A percentile compares a stretch with the other conserved stretches of the same genome.
Evolutionary conservation across 1,139 yeast genomes (phyloP).

Genomic region (Diutina sp.): DNA sequence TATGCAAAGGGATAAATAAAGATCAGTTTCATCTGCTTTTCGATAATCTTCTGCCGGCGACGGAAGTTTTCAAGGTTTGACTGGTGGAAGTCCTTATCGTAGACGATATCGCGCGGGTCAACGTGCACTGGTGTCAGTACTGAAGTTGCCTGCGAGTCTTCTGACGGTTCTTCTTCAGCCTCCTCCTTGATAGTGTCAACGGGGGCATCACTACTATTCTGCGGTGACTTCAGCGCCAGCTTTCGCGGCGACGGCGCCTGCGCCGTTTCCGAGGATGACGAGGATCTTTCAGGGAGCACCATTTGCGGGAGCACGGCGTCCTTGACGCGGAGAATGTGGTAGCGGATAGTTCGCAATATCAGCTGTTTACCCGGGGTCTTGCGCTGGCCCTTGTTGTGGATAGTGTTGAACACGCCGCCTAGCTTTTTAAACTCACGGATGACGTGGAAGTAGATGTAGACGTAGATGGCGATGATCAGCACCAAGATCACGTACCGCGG

Average conservation of each 20-base stretch:
- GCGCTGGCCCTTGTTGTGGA: constrained; percentile 10
- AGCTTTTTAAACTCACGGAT: constrained; percentile 42
- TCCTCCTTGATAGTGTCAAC: background rate
- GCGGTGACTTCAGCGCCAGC: background rate
- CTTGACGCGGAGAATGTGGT: constrained; percentile 7
- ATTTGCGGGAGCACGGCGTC: constrained; percentile 18
- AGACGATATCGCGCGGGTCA: constrained; percentile 10
- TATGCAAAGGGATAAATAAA: constrained; percentile 81
- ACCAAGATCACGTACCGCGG: constrained; percentile 64
- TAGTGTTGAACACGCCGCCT: constrained; percentile 32
- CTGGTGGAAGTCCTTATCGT: constrained; percentile 34
- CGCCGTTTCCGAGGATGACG: background rate
- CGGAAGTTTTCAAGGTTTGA: constrained; percentile 49
- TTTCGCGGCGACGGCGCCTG: background rate
- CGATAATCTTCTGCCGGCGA: constrained; percentile 49
- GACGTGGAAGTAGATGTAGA: constrained; percentile 64
- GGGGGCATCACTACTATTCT: background rate
- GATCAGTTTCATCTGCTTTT: constrained; percentile 67
- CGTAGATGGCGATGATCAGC: constrained; percentile 51
- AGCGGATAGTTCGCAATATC: background rate
- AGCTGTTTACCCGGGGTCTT: constrained; percentile 1
- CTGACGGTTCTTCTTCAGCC: constrained; percentile 7
- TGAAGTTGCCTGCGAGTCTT: constrained; percentile 3
- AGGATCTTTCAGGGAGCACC: constrained; percentile 13
- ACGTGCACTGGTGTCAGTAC: background rate